Evolutionary conservation across 306 rosid genomes (phyloP).

Genomic region (barrel medic (Medicago truncatula)): MtrunA17r5.0-ANR NC_053046.1:8141001-8141500

Average conservation of each 20-base stretch:
- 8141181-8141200: conserved; percentile 90
- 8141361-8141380: conserved; percentile 94
- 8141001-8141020: conserved; percentile 85
- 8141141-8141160: conserved; percentile 54
- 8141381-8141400: conserved; percentile 85
- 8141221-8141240: conserved; percentile 93
- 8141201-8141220: conserved; percentile 98
- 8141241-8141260: conserved; percentile 73
- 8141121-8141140: background rate
- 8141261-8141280: conserved; percentile 72
- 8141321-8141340: conserved; percentile 89
- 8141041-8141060: conserved; percentile 81
- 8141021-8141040: conserved; percentile 95
- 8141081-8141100: conserved; percentile 6
- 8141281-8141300: conserved; percentile 95
- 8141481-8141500: no score
- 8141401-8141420: conserved; percentile 69
- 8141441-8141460: conserved; percentile 9
- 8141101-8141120: conserved; percentile 6
- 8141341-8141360: conserved; percentile 75
- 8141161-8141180: conserved; percentile 93
- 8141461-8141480: background rate
- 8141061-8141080: conserved; percentile 37
- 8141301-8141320: conserved; percentile 89
- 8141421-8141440: conserved; percentile 21